Evolutionary conservation across 2,329 filamentous ascomycete species (phyloP).

Genomic region (Talaromyces sp.): DNA sequence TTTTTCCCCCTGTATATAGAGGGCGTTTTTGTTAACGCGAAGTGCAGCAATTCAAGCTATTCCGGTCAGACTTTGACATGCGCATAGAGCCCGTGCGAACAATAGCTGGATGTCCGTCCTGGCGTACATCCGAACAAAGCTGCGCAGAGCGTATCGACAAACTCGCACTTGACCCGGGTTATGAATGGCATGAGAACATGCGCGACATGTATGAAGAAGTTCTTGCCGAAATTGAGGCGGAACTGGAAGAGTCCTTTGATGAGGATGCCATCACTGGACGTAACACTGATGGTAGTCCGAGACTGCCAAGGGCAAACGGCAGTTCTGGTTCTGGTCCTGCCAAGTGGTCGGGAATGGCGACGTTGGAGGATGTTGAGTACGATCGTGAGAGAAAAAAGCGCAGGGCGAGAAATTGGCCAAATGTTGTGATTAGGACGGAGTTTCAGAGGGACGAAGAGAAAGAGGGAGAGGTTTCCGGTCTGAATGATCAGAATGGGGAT

Average conservation of each 20-base stretch:
- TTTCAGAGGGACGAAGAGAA: neutral
- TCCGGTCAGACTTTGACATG: neutral
- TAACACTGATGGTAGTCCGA: neutral
- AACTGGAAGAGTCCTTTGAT: neutral
- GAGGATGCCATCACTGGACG: neutral
- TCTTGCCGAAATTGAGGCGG: neutral
- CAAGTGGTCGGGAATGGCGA: neutral
- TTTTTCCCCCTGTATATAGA: neutral
- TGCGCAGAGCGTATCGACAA: neutral
- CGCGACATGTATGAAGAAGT: neutral
- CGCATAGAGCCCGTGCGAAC: neutral
- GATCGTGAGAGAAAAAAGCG: neutral
- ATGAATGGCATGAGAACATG: neutral
- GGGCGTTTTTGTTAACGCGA: neutral
- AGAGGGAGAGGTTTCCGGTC: neutral
- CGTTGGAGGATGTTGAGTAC: neutral
- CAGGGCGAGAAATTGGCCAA: neutral
- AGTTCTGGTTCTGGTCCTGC: neutral
- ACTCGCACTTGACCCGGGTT: neutral
- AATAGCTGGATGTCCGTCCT: neutral
- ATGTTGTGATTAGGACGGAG: neutral
- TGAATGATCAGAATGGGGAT: neutral
- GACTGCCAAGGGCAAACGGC: neutral
- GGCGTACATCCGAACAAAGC: neutral
- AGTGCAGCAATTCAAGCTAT: neutral